Evolutionary conservation across 768 basidiomycete genomes (phyloP), one percentile per base, ranked within the genome.

Genomic region (Lactarius akahatsu): DNA sequence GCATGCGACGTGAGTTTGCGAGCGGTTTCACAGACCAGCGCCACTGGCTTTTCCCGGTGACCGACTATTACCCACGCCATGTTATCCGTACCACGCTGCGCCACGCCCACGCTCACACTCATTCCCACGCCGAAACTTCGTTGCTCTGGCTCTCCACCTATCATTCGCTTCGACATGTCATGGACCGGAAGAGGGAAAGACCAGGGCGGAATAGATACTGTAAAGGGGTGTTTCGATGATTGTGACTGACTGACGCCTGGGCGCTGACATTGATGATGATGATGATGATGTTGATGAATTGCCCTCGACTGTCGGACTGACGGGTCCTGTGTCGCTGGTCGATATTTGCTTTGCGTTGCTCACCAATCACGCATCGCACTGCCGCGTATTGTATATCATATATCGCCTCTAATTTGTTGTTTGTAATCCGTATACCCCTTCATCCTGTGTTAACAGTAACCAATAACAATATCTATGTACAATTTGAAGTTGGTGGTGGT

Each of bases 251-350:
- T 52, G 50, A 59, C 40, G 40, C 57, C 18, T 13, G 34, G 36
- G 57, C 5, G 60, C 43, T 62, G 65, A 66, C 65, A 23, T 36
- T 57, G 56, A 57, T 58, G 65, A 30, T 7, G 28, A 20, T 54
- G 55, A 47, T 57, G 60, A 60, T 56, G 15, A 43, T 30, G 64
- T 61, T 59, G 64, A 54, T 58, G 45, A 47, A 28, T 59, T 47
- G n/a, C n/a, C 13, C 34, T 40, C 57, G n/a, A 57, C 41, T 56
- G 40, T 38, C 13, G 38, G 38, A 38, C 15, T 40, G 38, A 58
- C 40, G 32, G 26, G 11, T 56, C 28, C 18, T 54, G 23, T 57
- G 57, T 67, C 66, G 66, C 66, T 67, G 66, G 66, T 62, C 66
- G 66, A 67, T 62, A 54, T 50, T 4, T 58, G 34, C 36, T 32